Evolutionary conservation across 305 asterid genomes (phyloP).

Genomic region (Fraxinus velutina): DNA sequence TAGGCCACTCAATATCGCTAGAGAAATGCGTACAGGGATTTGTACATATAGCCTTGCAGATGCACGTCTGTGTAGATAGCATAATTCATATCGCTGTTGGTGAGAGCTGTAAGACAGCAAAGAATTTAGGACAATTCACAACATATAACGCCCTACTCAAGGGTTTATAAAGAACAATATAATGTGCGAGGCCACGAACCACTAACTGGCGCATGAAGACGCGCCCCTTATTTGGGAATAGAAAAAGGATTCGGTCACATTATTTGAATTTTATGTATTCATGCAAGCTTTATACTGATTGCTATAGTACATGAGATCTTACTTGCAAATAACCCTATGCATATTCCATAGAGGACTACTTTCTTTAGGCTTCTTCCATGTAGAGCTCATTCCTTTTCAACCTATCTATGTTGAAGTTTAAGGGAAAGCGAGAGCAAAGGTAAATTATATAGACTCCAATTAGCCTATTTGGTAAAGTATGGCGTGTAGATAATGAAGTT

Average conservation of each 20-base stretch:
- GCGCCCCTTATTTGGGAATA: neutral
- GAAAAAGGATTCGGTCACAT: neutral
- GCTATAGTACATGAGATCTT: neutral
- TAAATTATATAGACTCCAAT: neutral
- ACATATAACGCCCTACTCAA: neutral
- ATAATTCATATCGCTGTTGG: neutral
- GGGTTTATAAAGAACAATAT: neutral
- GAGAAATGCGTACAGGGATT: neutral
- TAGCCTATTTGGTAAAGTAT: neutral
- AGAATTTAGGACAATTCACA: neutral
- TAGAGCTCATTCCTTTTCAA: neutral
- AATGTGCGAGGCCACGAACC: neutral
- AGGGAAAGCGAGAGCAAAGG: neutral
- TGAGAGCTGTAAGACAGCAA: neutral
- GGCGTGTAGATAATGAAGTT: neutral
- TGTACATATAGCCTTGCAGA: neutral
- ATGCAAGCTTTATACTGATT: neutral
- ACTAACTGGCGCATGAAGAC: neutral
- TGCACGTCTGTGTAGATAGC: neutral
- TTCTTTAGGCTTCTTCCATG: neutral
- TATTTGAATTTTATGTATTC: neutral
- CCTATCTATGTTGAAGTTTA: neutral
- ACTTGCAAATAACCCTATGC: neutral
- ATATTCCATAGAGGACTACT: neutral
- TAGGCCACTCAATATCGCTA: neutral